phyloP scores from a whole-genome alignment of 768 basidiomycete genomes.

The Ramaria rubella region DNA sequence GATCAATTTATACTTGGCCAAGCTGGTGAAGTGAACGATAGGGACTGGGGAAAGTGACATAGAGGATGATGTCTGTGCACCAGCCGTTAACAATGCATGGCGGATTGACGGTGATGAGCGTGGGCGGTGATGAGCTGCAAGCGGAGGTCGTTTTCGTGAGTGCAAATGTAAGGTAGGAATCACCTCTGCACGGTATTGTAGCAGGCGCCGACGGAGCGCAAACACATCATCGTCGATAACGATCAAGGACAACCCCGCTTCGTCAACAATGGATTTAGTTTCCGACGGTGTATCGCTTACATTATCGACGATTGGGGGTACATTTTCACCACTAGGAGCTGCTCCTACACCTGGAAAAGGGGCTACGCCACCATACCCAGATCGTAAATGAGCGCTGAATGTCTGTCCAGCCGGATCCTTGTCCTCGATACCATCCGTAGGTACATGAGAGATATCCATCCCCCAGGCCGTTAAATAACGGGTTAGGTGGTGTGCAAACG shows the following conservation, averaged over 20 bases:
- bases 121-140: slow-evolving; percentile 62
- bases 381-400: not conserved
- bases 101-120: slow-evolving; percentile 78
- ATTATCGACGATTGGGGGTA: not conserved
- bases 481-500: slow-evolving; percentile 89
- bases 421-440: slow-evolving; percentile 26
- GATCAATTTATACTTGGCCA: slow-evolving; percentile 81
- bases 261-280: slow-evolving; percentile 32
- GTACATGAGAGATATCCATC: slow-evolving; percentile 78
- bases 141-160: slow-evolving; percentile 58
- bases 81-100: slow-evolving; percentile 35
- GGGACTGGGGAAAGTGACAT: slow-evolving; percentile 33
- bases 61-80: slow-evolving; percentile 26
- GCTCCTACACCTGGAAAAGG: slow-evolving; percentile 31
- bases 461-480: slow-evolving; percentile 94
- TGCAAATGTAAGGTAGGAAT: slow-evolving; percentile 34
- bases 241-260: slow-evolving; percentile 56
- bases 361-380: slow-evolving; percentile 18
- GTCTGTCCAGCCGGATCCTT: slow-evolving; percentile 6
- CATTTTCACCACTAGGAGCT: not conserved
- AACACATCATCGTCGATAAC: slow-evolving; percentile 91
- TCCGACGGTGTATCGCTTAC: not conserved
- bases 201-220: slow-evolving; percentile 69
- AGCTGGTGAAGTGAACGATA: slow-evolving; percentile 86
- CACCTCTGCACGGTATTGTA: slow-evolving; percentile 56